phyloP scores from a whole-genome alignment of 352 stramenopile species.

The Blastocystis sp. region DNA sequence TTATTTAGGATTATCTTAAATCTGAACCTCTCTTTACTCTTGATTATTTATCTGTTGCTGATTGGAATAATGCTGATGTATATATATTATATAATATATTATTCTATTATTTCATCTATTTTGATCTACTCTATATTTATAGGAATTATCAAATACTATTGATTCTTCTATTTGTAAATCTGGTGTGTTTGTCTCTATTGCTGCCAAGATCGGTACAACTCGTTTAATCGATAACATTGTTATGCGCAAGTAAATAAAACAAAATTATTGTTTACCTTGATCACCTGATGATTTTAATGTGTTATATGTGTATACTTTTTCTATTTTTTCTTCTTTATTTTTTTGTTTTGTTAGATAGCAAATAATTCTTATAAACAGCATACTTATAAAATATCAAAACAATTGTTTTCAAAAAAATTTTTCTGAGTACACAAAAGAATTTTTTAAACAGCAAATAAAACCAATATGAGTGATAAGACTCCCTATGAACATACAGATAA shows the following conservation, averaged over 20 bases:
- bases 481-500: too few relatives aligned
- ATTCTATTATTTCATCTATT: slow-evolving; percentile 37
- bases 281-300: too few relatives aligned
- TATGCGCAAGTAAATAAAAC: slow-evolving; percentile 38
- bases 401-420: too few relatives aligned
- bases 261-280: too few relatives aligned
- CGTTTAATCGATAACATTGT: slow-evolving; percentile 91
- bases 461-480: too few relatives aligned
- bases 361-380: too few relatives aligned
- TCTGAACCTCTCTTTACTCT: slow-evolving; percentile 72
- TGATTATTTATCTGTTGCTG: slow-evolving; percentile 82
- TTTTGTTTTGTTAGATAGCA: too few relatives aligned
- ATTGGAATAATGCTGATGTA: slow-evolving; percentile 54
- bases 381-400: too few relatives aligned
- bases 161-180: not conserved
- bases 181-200: slow-evolving; percentile 73
- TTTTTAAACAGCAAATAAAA: too few relatives aligned
- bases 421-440: too few relatives aligned
- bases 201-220: slow-evolving; percentile 73
- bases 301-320: too few relatives aligned
- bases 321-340: too few relatives aligned
- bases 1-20: slow-evolving; percentile 49
- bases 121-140: slow-evolving; percentile 66
- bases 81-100: not conserved
- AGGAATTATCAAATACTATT: slow-evolving; percentile 10